Conservation (phyloP, 257 asterid genomes). For the Solanum stenotomum region DNA sequence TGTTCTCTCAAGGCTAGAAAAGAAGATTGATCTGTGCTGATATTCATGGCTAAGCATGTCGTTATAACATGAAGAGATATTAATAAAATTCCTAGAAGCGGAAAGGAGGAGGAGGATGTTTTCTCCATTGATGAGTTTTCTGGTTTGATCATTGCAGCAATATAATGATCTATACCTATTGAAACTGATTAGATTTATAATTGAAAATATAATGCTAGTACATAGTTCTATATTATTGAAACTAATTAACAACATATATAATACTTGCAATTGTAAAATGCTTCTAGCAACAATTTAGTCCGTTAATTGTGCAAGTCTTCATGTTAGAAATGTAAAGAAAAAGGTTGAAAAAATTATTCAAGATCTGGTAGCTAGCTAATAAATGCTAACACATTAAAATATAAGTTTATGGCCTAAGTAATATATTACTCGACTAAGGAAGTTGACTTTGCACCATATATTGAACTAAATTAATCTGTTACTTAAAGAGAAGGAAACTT, state of each 20-base stretch:
- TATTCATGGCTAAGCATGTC: background rate
- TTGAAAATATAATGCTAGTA: background rate
- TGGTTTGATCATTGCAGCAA: background rate
- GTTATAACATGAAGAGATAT: background rate
- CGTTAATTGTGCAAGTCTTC: background rate
- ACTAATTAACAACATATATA: too few relatives aligned
- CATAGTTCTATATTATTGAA: background rate
- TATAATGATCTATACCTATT: too few relatives aligned
- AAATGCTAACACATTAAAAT: background rate
- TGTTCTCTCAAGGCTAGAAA: constrained; percentile 13
- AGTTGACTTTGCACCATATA: background rate
- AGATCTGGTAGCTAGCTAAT: background rate
- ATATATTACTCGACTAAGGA: background rate
- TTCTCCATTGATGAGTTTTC: background rate
- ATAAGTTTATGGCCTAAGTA: background rate
- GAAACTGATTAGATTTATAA: background rate
- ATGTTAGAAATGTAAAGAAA: too few relatives aligned
- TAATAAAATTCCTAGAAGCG: background rate
- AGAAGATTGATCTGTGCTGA: constrained; percentile 15
- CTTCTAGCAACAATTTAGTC: too few relatives aligned
- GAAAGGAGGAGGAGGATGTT: too few relatives aligned
- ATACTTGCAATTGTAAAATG: too few relatives aligned
- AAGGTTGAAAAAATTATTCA: too few relatives aligned
- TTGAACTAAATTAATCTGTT: background rate
- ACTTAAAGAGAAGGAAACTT: background rate